These are phyloP conservation scores for Aspergillus novoparasiticus DNA, from an alignment of 2,329 filamentous ascomycete species.

Conservation along the genomic window DNA sequence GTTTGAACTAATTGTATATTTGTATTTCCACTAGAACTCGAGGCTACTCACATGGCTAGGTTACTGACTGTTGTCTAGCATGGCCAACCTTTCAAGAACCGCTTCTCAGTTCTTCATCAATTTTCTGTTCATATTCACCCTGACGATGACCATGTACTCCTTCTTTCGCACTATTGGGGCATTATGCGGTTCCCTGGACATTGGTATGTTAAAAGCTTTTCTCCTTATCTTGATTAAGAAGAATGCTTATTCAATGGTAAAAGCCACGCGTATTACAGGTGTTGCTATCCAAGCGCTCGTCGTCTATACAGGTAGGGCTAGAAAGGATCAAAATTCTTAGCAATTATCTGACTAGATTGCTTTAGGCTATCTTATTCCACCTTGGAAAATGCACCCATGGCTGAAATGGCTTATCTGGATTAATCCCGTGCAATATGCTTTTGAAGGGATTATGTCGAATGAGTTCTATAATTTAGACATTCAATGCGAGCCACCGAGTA, in stretches of 20 bases:
- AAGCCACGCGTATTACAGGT: conserved; percentile 53
- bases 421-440: conserved; percentile 62
- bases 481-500: conserved; percentile 56
- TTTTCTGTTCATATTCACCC: conserved; percentile 56
- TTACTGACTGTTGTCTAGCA: conserved; percentile 33
- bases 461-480: conserved; percentile 66
- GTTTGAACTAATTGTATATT: conserved; percentile 65
- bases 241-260: not conserved
- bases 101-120: conserved; percentile 66
- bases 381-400: conserved; percentile 65
- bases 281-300: conserved; percentile 54
- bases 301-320: conserved; percentile 56
- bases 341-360: not conserved
- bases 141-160: conserved; percentile 59
- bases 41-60: not conserved
- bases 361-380: conserved; percentile 63
- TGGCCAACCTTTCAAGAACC: conserved; percentile 58
- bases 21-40: conserved; percentile 32
- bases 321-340: not conserved
- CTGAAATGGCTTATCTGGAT: conserved; percentile 3
- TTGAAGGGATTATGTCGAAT: conserved; percentile 69
- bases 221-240: not conserved
- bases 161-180: conserved; percentile 56
- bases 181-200: conserved; percentile 52
- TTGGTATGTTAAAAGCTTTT: conserved; percentile 36